Evolutionary conservation across 2,329 filamentous ascomycete species (phyloP).

Genomic region (Aspergillus tubingensis): DNA sequence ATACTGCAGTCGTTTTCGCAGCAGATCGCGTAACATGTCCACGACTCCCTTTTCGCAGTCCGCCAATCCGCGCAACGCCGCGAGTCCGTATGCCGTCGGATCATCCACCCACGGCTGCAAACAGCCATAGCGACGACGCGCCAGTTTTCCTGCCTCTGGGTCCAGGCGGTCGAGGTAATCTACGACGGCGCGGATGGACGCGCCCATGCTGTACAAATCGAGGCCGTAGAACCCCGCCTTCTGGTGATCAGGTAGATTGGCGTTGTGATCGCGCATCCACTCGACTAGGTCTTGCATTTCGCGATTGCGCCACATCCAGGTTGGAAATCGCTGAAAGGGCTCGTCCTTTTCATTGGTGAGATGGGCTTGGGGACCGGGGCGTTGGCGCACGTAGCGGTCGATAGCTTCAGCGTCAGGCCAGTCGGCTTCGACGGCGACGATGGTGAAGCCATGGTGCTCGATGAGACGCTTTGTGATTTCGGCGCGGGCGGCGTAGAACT

Average conservation of each 20-base stretch:
- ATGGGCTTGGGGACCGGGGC: constrained; percentile 40
- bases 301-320: constrained; percentile 59
- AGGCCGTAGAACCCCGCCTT: constrained; percentile 52
- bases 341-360: constrained; percentile 32
- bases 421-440: constrained; percentile 55
- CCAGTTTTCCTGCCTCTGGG: constrained; percentile 45
- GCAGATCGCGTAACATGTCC: constrained; percentile 48
- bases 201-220: constrained; percentile 55
- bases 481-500: constrained; percentile 56
- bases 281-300: constrained; percentile 55
- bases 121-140: constrained; percentile 49
- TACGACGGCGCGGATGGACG: constrained; percentile 50
- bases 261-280: constrained; percentile 53
- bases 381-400: constrained; percentile 53
- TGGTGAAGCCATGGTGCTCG: constrained; percentile 52
- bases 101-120: constrained; percentile 53
- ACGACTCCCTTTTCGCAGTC: constrained; percentile 52
- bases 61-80: constrained; percentile 42
- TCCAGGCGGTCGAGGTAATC: constrained; percentile 53
- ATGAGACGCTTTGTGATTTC: constrained; percentile 56
- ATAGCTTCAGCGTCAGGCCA: constrained; percentile 57
- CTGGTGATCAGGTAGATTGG: constrained; percentile 29
- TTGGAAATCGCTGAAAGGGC: constrained; percentile 54
- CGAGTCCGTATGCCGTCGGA: constrained; percentile 53
- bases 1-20: constrained; percentile 48